Evolutionary conservation across 768 basidiomycete species (phyloP).

Genomic region (Mycena metata): DNA sequence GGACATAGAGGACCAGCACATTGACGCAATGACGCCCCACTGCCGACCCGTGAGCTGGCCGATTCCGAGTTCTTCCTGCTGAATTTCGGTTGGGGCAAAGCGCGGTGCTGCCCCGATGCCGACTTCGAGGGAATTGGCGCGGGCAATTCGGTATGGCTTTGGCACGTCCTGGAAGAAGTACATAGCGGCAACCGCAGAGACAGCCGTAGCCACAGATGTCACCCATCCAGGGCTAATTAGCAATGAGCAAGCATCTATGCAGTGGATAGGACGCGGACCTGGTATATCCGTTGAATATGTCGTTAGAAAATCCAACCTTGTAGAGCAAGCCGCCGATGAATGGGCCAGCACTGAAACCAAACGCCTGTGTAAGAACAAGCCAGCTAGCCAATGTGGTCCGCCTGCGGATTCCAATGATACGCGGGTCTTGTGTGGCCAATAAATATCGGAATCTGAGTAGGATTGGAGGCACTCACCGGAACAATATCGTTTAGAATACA

Average conservation of each 20-base stretch:
- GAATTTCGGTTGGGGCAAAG: too few species aligned
- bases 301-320: conserved; percentile 59
- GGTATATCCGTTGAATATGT: conserved; percentile 65
- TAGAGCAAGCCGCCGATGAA: conserved; percentile 64
- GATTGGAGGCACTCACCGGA: conserved; percentile 39
- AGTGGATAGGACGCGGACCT: too few species aligned
- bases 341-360: conserved; percentile 63
- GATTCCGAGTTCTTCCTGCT: too few species aligned
- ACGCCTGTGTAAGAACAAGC: conserved; percentile 62
- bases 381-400: conserved; percentile 64
- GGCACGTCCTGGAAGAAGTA: conserved; percentile 46
- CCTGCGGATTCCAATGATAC: conserved; percentile 55
- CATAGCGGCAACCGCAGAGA: conserved; percentile 54
- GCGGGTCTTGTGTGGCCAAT: conserved; percentile 58
- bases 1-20: conserved; percentile 74
- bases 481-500: conserved; percentile 64
- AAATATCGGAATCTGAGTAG: too few species aligned
- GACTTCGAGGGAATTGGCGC: too few species aligned
- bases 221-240: conserved; percentile 65
- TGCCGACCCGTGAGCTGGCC: conserved; percentile 44
- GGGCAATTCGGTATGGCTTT: conserved; percentile 22
- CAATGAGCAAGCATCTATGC: too few species aligned
- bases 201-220: conserved; percentile 55
- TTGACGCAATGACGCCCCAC: conserved; percentile 63
- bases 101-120: too few species aligned